Evolutionary conservation across 73 alveolate genomes (phyloP).

Genomic region (Paramecium primaurelia): DNA sequence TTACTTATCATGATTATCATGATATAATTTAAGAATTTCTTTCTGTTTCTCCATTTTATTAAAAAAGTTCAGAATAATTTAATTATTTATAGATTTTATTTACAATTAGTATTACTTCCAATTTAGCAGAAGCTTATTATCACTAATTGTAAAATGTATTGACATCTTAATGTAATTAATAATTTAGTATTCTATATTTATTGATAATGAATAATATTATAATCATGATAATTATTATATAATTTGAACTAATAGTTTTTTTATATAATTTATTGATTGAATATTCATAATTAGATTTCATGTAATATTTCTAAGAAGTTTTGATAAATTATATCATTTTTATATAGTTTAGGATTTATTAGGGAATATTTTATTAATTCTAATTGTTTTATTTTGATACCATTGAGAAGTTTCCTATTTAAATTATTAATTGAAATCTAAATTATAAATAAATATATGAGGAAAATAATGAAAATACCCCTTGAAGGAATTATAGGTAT

Average conservation of each 20-base stretch:
- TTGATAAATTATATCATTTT: neutral
- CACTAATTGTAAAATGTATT: neutral
- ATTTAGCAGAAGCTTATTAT: neutral
- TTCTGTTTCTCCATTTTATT: neutral
- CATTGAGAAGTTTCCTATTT: neutral
- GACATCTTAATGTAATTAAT: too few species aligned
- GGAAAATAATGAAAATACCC: neutral
- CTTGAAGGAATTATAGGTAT: neutral
- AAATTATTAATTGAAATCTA: neutral
- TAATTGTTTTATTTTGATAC: neutral
- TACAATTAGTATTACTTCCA: neutral
- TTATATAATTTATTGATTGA: neutral
- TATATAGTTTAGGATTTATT: neutral
- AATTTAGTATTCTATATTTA: neutral
- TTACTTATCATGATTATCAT: neutral
- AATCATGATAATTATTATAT: neutral
- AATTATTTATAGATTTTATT: neutral
- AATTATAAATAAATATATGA: neutral
- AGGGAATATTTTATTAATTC: neutral
- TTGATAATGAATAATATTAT: neutral
- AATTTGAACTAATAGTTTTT: neutral
- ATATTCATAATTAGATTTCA: neutral
- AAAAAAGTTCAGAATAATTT: neutral
- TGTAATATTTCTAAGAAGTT: neutral
- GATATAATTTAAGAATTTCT: neutral